phyloP scores from a whole-genome alignment of 2,329 filamentous ascomycete species.

The Westerdykella sp. region DNA sequence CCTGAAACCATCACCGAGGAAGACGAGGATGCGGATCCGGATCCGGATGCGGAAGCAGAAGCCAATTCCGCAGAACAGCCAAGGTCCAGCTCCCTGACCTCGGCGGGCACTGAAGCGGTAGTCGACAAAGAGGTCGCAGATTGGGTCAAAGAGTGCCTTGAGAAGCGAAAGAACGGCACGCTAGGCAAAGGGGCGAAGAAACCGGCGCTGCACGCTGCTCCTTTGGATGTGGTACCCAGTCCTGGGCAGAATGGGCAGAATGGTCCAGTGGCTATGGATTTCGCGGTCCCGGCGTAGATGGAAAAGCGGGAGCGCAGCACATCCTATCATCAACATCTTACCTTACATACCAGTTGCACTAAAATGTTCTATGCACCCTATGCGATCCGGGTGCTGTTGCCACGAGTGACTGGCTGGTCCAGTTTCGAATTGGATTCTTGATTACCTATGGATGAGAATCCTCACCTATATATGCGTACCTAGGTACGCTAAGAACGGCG shows the following conservation, averaged over 20 bases:
- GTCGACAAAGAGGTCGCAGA: slow-evolving; percentile 76
- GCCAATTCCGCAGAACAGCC: slow-evolving; percentile 39
- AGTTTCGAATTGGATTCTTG: no score
- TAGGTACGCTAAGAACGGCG: no score
- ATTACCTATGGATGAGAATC: no score
- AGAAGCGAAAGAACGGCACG: slow-evolving; percentile 56
- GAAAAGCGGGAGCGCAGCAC: no score
- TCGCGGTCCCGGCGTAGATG: neutral
- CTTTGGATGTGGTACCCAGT: slow-evolving; percentile 62
- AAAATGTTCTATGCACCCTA: no score
- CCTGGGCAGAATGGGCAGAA: slow-evolving; percentile 18
- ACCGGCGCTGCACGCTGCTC: slow-evolving; percentile 82
- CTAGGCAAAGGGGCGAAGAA: slow-evolving; percentile 49
- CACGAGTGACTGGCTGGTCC: no score
- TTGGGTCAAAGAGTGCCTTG: slow-evolving; percentile 73
- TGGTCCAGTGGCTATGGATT: slow-evolving; percentile 2
- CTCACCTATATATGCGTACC: no score
- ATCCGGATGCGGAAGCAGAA: slow-evolving; percentile 42
- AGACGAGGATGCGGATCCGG: slow-evolving; percentile 54
- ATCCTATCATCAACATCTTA: no score
- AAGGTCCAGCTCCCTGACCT: slow-evolving; percentile 27
- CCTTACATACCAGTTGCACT: no score
- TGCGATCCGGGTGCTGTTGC: no score
- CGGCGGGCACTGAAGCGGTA: slow-evolving; percentile 35
- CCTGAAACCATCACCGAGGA: slow-evolving; percentile 69